These are phyloP conservation scores for Rhodosporidiobolus sp. DNA, from an alignment of 768 basidiomycete species.

Conservation along the genomic window DNA sequence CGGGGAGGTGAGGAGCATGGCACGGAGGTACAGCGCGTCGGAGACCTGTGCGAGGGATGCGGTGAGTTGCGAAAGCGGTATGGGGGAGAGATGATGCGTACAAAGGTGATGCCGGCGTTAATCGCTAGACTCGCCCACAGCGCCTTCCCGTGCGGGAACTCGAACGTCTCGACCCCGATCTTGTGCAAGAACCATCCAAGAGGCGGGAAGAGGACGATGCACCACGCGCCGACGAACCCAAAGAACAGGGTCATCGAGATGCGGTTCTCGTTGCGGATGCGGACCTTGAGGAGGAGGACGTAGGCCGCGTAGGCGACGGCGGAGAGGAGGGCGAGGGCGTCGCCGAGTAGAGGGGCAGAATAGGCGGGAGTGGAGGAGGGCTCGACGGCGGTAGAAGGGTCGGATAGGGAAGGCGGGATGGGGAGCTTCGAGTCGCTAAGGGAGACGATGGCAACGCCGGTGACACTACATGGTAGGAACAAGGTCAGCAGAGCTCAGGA, in stretches of 20 bases:
- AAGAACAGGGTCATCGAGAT: slow-evolving; percentile 81
- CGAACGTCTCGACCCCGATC: slow-evolving; percentile 68
- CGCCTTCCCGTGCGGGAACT: slow-evolving; percentile 60
- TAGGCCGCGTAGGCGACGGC: slow-evolving; percentile 86
- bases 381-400: slow-evolving; percentile 16
- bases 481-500: background rate
- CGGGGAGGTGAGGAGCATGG: slow-evolving; percentile 96
- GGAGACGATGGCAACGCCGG: slow-evolving; percentile 83
- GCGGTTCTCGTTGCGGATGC: slow-evolving; percentile 54
- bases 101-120: slow-evolving; percentile 55
- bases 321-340: slow-evolving; percentile 76
- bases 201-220: slow-evolving; percentile 71
- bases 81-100: slow-evolving; percentile 49
- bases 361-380: slow-evolving; percentile 26
- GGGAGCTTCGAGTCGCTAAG: slow-evolving; percentile 56
- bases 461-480: slow-evolving; percentile 56
- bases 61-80: slow-evolving; percentile 49
- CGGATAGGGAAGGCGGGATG: slow-evolving; percentile 9
- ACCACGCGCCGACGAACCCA: slow-evolving; percentile 79
- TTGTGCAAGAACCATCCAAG: slow-evolving; percentile 72
- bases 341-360: slow-evolving; percentile 62
- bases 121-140: slow-evolving; percentile 57
- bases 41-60: slow-evolving; percentile 19
- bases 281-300: slow-evolving; percentile 82
- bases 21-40: slow-evolving; percentile 63